phyloP scores from a whole-genome alignment of 2,329 filamentous ascomycete genomes.

The Diaporthe sp. region DNA sequence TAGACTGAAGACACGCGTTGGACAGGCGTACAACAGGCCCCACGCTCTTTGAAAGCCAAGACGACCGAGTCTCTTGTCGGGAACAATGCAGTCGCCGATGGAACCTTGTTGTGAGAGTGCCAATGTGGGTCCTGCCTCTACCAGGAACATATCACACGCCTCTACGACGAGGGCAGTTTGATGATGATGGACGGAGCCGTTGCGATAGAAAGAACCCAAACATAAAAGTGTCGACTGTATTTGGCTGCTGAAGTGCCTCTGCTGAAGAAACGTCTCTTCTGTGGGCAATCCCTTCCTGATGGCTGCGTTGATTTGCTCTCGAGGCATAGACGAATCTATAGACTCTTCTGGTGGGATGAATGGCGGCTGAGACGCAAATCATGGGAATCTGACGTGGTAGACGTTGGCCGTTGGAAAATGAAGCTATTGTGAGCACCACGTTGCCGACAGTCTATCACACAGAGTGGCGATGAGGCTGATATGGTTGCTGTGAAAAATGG shows the following conservation, averaged over 20 bases:
- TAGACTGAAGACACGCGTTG: fast-evolving
- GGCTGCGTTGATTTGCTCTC: not conserved
- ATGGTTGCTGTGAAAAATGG: not conserved
- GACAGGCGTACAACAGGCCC: fast-evolving
- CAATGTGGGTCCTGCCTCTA: too few species aligned
- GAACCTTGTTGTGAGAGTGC: not conserved
- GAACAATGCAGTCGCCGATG: too few species aligned
- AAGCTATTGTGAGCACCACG: not conserved
- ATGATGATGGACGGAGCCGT: not conserved
- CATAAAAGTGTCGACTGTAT: not conserved
- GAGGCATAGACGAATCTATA: not conserved
- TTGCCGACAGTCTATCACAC: not conserved
- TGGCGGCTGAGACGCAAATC: not conserved
- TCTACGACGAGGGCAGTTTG: not conserved
- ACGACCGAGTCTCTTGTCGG: too few species aligned
- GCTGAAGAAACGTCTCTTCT: not conserved
- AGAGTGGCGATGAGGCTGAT: not conserved
- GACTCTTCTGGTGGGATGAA: not conserved
- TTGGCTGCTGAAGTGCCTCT: too few species aligned
- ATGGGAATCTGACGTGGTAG: not conserved
- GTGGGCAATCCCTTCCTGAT: fast-evolving
- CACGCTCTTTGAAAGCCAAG: too few species aligned
- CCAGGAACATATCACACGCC: not conserved
- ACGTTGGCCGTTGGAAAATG: not conserved
- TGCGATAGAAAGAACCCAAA: too few species aligned